These are phyloP conservation scores for Trichosanthes cucumerina DNA, from an alignment of 306 rosid genomes.

Conservation along the genomic window DNA sequence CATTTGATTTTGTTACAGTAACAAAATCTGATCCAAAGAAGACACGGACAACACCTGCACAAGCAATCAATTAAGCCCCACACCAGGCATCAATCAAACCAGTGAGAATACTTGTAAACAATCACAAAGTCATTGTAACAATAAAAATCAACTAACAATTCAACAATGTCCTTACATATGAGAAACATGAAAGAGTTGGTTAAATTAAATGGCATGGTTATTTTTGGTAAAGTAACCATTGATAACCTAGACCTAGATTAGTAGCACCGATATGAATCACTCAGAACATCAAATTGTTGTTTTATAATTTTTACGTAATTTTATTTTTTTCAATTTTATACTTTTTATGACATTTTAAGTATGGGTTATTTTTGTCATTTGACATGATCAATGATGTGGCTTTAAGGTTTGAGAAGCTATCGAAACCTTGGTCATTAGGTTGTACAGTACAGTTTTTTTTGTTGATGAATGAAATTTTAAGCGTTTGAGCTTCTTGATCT, in stretches of 20 bases:
- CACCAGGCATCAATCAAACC: background rate
- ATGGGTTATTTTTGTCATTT: too few species aligned
- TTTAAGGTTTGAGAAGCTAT: too few species aligned
- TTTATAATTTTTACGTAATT: too few species aligned
- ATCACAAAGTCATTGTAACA: background rate
- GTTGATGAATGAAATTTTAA: too few species aligned
- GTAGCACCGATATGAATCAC: too few species aligned
- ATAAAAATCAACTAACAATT: background rate
- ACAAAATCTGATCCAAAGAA: constrained; percentile 94
- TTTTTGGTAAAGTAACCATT: background rate
- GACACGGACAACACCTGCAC: constrained; percentile 55
- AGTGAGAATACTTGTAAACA: background rate
- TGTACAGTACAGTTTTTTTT: too few species aligned
- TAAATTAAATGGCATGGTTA: background rate
- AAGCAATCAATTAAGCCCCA: background rate
- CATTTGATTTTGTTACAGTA: constrained; percentile 82
- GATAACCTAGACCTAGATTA: background rate
- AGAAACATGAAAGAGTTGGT: background rate
- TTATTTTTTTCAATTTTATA: too few species aligned
- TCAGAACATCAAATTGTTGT: too few species aligned
- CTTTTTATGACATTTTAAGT: too few species aligned
- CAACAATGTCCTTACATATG: background rate
- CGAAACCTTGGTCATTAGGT: too few species aligned
- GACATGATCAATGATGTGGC: too few species aligned
- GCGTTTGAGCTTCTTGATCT: too few species aligned